These are phyloP conservation scores for Fraxinus baroniana DNA, from an alignment of 305 asterid genomes.

Conservation along the genomic window DNA sequence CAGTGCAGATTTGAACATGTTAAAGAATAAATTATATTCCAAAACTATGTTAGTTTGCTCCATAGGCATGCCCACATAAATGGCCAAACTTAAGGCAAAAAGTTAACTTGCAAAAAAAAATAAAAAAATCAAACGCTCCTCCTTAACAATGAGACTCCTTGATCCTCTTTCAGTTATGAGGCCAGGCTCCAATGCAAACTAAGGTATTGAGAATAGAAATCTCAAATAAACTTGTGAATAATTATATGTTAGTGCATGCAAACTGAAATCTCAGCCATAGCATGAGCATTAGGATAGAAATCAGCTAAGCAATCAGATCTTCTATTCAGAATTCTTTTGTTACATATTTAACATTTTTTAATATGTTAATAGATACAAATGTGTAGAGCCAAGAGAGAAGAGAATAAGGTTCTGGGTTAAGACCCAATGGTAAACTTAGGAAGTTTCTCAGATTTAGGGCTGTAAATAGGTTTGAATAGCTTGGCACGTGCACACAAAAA, in stretches of 20 bases:
- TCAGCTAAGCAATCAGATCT: background rate
- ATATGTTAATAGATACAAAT: background rate
- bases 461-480: background rate
- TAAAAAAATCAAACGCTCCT: background rate
- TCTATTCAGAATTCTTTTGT: background rate
- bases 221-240: background rate
- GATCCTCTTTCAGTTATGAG: background rate
- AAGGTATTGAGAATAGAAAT: background rate
- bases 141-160: background rate
- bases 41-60: background rate
- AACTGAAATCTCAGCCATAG: background rate
- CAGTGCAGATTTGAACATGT: background rate
- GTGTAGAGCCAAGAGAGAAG: background rate
- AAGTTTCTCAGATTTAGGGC: background rate
- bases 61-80: background rate
- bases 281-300: background rate
- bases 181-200: background rate
- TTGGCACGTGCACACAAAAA: background rate
- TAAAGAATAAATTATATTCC: background rate
- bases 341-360: background rate
- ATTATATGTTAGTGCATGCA: background rate
- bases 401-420: background rate
- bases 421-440: background rate
- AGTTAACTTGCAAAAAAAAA: background rate
- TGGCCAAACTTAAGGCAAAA: background rate